A percentile compares a stretch with the other conserved stretches of the same genome.
Conservation (phyloP, 169 alveolate species). For the Cryptosporidium andersoni region DNA sequence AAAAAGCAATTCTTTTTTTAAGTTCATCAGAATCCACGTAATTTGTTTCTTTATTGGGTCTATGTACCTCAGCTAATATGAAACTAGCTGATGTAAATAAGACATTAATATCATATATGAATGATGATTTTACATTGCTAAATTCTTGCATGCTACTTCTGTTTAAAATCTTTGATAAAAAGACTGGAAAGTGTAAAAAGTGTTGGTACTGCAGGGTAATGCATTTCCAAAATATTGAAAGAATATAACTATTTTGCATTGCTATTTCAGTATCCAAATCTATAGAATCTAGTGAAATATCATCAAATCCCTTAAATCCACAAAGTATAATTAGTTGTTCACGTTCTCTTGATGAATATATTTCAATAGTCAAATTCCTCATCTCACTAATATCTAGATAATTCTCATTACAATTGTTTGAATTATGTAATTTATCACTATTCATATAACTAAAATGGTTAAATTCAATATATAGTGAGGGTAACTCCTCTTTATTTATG, state of each 20-base stretch:
- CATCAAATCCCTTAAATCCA: slow-evolving; percentile 9
- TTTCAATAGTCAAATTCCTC: slow-evolving; percentile 2
- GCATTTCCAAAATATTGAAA: slow-evolving; percentile 53
- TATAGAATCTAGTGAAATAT: not conserved
- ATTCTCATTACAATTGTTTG: not conserved
- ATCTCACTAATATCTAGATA: not conserved
- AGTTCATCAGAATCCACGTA: slow-evolving; percentile 10
- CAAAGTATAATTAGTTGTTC: slow-evolving; percentile 24
- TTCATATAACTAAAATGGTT: too few relatives aligned
- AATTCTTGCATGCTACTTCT: not conserved
- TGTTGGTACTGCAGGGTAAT: slow-evolving; percentile 44
- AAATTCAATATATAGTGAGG: not conserved
- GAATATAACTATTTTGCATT: slow-evolving; percentile 2
- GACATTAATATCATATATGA: slow-evolving; percentile 14
- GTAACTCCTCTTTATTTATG: slow-evolving; percentile 1
- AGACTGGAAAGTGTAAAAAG: slow-evolving; percentile 6
- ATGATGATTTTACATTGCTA: slow-evolving; percentile 12
- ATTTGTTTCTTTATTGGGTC: not conserved
- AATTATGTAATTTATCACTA: too few relatives aligned
- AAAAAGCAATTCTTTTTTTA: slow-evolving; percentile 17
- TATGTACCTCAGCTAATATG: slow-evolving; percentile 20
- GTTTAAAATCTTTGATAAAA: slow-evolving; percentile 8
- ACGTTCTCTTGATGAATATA: slow-evolving; percentile 18
- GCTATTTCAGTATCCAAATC: not conserved
- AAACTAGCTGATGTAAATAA: slow-evolving; percentile 50